A percentile compares a stretch with the other conserved stretches of the same genome.
Evolutionary conservation across 805 yeast genomes (phyloP).

Genomic region (Debaryomyces hansenii): DNA sequence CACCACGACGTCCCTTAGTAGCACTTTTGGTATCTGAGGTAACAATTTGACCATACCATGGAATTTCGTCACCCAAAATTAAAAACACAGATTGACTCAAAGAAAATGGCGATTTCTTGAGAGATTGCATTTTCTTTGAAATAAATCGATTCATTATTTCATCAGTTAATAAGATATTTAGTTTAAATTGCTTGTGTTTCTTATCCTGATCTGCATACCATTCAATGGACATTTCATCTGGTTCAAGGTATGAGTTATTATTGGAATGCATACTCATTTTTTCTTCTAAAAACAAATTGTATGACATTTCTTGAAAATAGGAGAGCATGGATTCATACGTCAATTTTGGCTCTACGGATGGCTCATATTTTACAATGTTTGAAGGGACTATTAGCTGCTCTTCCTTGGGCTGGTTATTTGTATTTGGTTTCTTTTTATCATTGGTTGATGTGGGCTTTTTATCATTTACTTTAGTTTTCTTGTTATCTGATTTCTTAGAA

Average conservation of each 20-base stretch:
- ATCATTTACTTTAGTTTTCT: neutral
- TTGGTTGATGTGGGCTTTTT: neutral
- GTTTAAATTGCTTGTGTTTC: constrained; percentile 39
- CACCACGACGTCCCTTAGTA: constrained; percentile 19
- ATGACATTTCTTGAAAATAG: constrained; percentile 60
- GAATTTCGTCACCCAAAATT: constrained; percentile 47
- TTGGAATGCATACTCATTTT: constrained; percentile 32
- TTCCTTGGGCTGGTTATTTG: neutral
- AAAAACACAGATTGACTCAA: constrained; percentile 60
- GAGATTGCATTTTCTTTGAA: constrained; percentile 48
- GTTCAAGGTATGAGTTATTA: constrained; percentile 36
- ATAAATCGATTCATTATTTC: constrained; percentile 51
- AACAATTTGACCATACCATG: constrained; percentile 61
- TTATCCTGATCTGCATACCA: constrained; percentile 51
- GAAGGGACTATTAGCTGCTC: constrained; percentile 18
- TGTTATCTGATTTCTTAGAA: neutral
- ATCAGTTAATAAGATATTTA: constrained; percentile 44
- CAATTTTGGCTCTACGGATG: constrained; percentile 41
- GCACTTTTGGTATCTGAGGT: constrained; percentile 32
- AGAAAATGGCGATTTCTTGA: constrained; percentile 60
- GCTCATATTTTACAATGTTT: constrained; percentile 28
- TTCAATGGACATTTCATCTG: constrained; percentile 48
- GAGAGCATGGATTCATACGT: constrained; percentile 49
- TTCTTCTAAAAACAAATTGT: constrained; percentile 64
- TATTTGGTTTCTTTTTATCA: neutral